Evolutionary conservation across 2,329 filamentous ascomycete genomes (phyloP).

Genomic region (Apiospora phragmitis): DNA sequence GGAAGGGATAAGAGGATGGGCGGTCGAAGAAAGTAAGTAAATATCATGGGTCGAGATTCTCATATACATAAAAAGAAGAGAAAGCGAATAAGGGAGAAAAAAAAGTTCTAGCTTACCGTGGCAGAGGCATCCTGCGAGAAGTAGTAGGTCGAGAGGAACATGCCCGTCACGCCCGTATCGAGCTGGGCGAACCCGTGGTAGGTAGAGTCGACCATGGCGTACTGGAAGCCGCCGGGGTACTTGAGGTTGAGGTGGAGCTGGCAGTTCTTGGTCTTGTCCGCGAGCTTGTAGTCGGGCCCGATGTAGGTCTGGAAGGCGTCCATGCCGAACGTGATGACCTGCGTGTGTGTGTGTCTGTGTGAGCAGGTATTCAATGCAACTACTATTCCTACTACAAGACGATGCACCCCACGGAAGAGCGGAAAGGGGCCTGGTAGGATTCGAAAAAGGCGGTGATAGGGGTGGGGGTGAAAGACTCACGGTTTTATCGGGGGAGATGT

Average conservation of each 20-base stretch:
- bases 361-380: not conserved
- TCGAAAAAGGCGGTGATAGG: not conserved
- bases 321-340: conserved; percentile 49
- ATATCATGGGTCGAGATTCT: too few relatives aligned
- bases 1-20: not conserved
- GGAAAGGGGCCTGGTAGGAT: too few relatives aligned
- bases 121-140: conserved; percentile 46
- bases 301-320: conserved; percentile 49
- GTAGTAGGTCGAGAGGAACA: conserved; percentile 48
- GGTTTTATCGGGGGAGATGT: conserved; percentile 43
- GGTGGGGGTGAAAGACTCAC: conserved; percentile 24
- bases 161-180: conserved; percentile 44
- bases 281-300: conserved; percentile 37
- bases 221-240: conserved; percentile 49
- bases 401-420: too few relatives aligned
- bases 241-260: conserved; percentile 47
- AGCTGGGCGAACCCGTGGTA: conserved; percentile 50
- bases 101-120: conserved; percentile 30
- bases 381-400: not conserved
- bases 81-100: too few relatives aligned
- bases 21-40: not conserved
- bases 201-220: conserved; percentile 46
- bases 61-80: not conserved
- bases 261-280: conserved; percentile 47
- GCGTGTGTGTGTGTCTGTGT: not conserved